Evolutionary conservation across 2,329 filamentous ascomycete genomes (phyloP).

Genomic region (Ophiostoma fasciatum): DNA sequence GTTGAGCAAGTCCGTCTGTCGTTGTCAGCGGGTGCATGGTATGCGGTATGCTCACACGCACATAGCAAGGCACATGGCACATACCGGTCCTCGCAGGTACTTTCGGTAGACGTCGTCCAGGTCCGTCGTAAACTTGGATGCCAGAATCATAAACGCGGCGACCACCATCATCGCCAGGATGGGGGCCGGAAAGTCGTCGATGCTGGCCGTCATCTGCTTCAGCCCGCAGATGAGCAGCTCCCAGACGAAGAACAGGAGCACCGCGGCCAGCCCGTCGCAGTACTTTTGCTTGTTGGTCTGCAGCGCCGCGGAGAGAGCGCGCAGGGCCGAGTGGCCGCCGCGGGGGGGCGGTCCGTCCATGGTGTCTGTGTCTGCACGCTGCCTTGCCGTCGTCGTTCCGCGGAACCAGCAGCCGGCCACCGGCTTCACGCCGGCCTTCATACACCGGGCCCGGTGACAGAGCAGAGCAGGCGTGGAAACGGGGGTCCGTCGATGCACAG

Average conservation of each 20-base stretch:
- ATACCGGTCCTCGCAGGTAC: constrained; percentile 11
- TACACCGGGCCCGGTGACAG: constrained; percentile 5
- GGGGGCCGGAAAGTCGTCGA: constrained; percentile 29
- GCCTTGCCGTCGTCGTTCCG: no score
- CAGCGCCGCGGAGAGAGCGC: not conserved
- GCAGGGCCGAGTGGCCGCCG: no score
- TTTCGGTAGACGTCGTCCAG: constrained; percentile 16
- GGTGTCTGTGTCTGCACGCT: not conserved
- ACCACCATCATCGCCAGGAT: constrained; percentile 32
- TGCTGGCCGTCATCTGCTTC: constrained; percentile 20
- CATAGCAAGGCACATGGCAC: no score
- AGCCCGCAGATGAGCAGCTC: constrained; percentile 33
- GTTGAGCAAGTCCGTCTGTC: constrained; percentile 34
- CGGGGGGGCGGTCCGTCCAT: not conserved
- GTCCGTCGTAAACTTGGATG: constrained; percentile 9
- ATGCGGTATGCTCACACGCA: no score
- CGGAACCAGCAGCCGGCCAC: constrained; percentile 6
- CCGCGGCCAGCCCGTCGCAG: constrained; percentile 18
- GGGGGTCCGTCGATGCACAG: no score
- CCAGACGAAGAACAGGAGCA: constrained; percentile 24
- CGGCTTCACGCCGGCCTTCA: no score
- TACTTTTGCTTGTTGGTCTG: constrained; percentile 2
- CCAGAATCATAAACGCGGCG: constrained; percentile 21
- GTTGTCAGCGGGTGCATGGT: not conserved
- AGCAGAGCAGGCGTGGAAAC: no score